Base-by-base conservation (phyloP, 108 stramenopile species). In the Cyclotella distinguenda region DNA sequence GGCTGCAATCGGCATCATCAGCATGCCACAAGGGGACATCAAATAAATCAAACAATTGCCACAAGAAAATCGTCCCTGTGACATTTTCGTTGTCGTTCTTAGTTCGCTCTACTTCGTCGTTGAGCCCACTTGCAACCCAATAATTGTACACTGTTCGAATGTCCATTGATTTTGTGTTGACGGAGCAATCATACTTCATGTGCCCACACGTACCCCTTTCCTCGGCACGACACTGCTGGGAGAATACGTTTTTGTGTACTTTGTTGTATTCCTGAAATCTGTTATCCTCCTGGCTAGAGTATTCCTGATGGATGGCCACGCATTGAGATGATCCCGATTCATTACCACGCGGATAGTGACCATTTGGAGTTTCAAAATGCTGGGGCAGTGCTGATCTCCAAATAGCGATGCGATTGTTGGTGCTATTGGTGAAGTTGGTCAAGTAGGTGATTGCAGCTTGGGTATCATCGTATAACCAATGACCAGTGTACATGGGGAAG, bases 11-110 rank as follows among this genome's bases (percentile, higher is more conserved):
- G 3, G 10, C 9, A 52, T 52, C 28, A n/a, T 25, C 12, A 11
- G 50, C 10, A 52, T 52, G 50, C 50, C 50, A 52, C 27, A 30
- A 32, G 50, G 50, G 50, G 9, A 31, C 28, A 31, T 52, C 28
- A 28, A 52, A 28, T 16, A 52, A 31, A 52, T 52, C 50, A 52
- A 52, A 30, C 1, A 52, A 16, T 28, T 28, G 28, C 50, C 50
- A 52, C 11, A 31, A 21, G 1, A 31, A 22, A 52, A 52, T 52
- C 1, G 26, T 1, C 27, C 50, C 50, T 21, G 50, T 52, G 26
- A 52, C 50, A 30, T 31, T 52, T 31, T 27, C 6, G 13, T 28
- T 2, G 13, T 31, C 28, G 10, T 52, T 7, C 28, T 52, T 31
- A 12, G 11, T 2, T 32, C 2, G 28, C 15, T 52, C 28, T 30